Conservation (phyloP, 441 rosid genomes). For the Bocquillonia castaneifolia region DNA sequence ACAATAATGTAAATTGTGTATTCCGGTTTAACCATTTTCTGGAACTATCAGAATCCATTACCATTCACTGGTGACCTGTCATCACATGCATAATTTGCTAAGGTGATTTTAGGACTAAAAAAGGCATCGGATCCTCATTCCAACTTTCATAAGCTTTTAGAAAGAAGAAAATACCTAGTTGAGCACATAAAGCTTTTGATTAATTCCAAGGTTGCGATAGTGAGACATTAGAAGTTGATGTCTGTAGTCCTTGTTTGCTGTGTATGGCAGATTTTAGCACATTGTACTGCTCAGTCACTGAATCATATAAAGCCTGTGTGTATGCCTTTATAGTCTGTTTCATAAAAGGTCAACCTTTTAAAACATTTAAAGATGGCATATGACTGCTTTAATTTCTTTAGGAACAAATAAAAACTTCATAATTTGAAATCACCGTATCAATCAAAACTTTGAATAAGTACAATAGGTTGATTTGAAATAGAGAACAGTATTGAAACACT, state of each 20-base stretch:
- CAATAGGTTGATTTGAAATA: background rate
- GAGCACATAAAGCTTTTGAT: constrained; percentile 19
- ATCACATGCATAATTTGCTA: background rate
- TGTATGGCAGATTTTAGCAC: constrained; percentile 59
- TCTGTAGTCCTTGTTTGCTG: constrained; percentile 52
- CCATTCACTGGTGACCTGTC: background rate
- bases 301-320: constrained; percentile 44
- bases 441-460: background rate
- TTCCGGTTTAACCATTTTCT: background rate
- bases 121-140: background rate
- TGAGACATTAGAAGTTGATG: constrained; percentile 56
- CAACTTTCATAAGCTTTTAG: constrained; percentile 15
- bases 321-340: constrained; percentile 68
- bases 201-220: constrained; percentile 82
- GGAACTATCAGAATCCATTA: background rate
- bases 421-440: background rate
- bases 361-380: constrained; percentile 12
- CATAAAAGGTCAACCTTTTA: constrained; percentile 13
- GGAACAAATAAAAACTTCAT: background rate
- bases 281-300: constrained; percentile 64
- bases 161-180: constrained; percentile 28
- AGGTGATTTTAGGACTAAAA: background rate
- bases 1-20: background rate
- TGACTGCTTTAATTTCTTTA: background rate
- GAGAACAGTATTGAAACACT: background rate